phyloP scores from a whole-genome alignment of 2,329 filamentous ascomycete species.

The Colletotrichum aenigma region DNA sequence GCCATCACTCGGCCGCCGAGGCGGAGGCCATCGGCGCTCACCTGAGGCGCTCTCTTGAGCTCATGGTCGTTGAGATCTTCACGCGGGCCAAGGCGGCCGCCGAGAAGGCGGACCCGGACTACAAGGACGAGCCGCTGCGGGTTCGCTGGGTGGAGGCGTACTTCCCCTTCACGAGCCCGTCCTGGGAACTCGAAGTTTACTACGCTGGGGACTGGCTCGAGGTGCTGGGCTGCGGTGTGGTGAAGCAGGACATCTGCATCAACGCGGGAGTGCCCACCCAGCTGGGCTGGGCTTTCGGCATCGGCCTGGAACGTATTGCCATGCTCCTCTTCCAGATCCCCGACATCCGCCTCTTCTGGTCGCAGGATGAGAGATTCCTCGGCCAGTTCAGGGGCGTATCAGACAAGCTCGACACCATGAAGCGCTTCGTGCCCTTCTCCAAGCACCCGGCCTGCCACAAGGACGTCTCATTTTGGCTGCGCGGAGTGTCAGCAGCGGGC shows the following conservation, averaged over 20 bases:
- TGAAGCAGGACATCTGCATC: slow-evolving; percentile 80
- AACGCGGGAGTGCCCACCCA: slow-evolving; percentile 77
- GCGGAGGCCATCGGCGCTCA: slow-evolving; percentile 83
- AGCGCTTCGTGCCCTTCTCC: slow-evolving; percentile 83
- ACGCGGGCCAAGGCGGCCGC: slow-evolving; percentile 74
- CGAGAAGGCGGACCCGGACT: slow-evolving; percentile 51
- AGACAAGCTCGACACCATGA: slow-evolving; percentile 50
- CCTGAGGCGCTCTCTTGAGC: slow-evolving; percentile 86
- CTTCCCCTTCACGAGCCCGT: slow-evolving; percentile 95
- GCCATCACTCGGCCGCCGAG: slow-evolving; percentile 75
- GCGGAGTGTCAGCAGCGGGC: slow-evolving; percentile 48
- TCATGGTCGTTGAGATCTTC: slow-evolving; percentile 90
- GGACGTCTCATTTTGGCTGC: slow-evolving; percentile 94
- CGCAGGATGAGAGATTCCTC: slow-evolving; percentile 82
- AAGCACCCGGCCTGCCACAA: slow-evolving; percentile 89
- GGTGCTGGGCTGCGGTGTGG: slow-evolving; percentile 89
- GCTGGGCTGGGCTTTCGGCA: slow-evolving; percentile 93
- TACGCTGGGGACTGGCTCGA: slow-evolving; percentile 97
- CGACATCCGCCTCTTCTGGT: slow-evolving; percentile 98
- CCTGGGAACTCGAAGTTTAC: slow-evolving; percentile 95
- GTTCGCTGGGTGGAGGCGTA: slow-evolving; percentile 97
- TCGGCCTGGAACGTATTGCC: slow-evolving; percentile 92
- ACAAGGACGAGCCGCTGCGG: slow-evolving; percentile 72
- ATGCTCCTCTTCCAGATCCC: slow-evolving; percentile 98
- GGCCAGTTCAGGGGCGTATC: slow-evolving; percentile 76